These are phyloP conservation scores for Cryphonectria carpinicola DNA, from an alignment of 2,329 filamentous ascomycete species.

Conservation along the genomic window DNA sequence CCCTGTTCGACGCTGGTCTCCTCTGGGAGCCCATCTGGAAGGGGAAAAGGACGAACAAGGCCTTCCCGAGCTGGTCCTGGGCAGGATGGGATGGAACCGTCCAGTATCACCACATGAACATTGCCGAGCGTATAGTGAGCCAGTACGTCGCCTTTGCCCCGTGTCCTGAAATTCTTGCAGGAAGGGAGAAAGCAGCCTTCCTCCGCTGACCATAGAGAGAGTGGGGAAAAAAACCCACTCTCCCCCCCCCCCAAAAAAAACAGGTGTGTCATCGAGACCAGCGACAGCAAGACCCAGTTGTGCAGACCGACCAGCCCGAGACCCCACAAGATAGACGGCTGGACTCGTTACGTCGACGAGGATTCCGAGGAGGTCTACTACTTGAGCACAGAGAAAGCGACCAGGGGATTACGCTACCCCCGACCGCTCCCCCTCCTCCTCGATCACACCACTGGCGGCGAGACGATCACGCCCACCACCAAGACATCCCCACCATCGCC, in stretches of 20 bases:
- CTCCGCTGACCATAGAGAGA: not conserved
- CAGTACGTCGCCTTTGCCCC: conserved; percentile 1
- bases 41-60: conserved; percentile 1
- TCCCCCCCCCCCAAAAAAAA: no score
- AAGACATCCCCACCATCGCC: no score
- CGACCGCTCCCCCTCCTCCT: conserved; percentile 1
- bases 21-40: conserved; percentile 13
- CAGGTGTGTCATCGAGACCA: conserved; percentile 2
- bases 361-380: conserved; percentile 17
- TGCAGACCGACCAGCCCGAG: not conserved
- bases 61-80: conserved; percentile 26
- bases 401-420: not conserved
- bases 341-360: conserved; percentile 19
- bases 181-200: not conserved
- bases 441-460: not conserved
- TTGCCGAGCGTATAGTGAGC: conserved; percentile 21
- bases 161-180: not conserved
- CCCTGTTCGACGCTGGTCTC: conserved; percentile 19
- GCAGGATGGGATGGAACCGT: conserved; percentile 22
- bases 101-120: conserved; percentile 9
- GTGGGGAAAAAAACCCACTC: no score
- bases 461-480: not conserved
- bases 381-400: not conserved
- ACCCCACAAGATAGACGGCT: conserved; percentile 1
- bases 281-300: not conserved